Evolutionary conservation across 2,329 filamentous ascomycete genomes (phyloP), one percentile per base, ranked within the genome.

Genomic region (Pseudogymnoascus sp.): DNA sequence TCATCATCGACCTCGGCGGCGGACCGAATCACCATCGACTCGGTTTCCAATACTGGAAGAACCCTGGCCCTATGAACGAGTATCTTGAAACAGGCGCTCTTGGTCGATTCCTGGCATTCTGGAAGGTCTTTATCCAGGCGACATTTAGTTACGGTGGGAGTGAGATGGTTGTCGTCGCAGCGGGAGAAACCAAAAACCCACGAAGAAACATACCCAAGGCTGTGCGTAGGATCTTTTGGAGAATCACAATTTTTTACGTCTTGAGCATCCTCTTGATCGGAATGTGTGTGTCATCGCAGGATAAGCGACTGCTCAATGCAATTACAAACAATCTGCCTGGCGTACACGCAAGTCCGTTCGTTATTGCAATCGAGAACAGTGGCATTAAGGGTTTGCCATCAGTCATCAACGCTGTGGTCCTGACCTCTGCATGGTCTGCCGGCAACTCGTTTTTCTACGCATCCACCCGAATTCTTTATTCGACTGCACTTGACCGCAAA

Each of bases 141-240:
- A 30, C 80, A 80, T 22, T 81, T 80, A 0, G 85, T 83, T 70
- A 80, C 81, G 43, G 84, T 70, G 82, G 80, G 8, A 81, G 79
- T 0, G 85, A 89, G 68, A 77, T 87, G 6, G 72, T 77, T 15
- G 81, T 81, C 33, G 79, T 85, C 63, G 83, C 85, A 1, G 85
- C 83, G 4, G 85, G 82, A 38, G 86, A 88, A 74, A 83, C 83
- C 1, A 75, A 83, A n/a, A 80, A 83, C 15, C 86, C 85, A 1
- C 80, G 83, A 58, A 78, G 81, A 66, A 87, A 86, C 73, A 82
- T 88, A 61, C 85, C 85, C 64, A 87, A 85, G 75, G 83, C 83
- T 0, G 82, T 82, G 22, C 22, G 22, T 1, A 74, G 78, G 8
- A 80, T 82, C 33, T 84, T 85, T 68, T 83, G 77, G 74, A 81